Base-by-base conservation (phyloP, 2,329 filamentous ascomycete species). In the Neonectria faginata region DNA sequence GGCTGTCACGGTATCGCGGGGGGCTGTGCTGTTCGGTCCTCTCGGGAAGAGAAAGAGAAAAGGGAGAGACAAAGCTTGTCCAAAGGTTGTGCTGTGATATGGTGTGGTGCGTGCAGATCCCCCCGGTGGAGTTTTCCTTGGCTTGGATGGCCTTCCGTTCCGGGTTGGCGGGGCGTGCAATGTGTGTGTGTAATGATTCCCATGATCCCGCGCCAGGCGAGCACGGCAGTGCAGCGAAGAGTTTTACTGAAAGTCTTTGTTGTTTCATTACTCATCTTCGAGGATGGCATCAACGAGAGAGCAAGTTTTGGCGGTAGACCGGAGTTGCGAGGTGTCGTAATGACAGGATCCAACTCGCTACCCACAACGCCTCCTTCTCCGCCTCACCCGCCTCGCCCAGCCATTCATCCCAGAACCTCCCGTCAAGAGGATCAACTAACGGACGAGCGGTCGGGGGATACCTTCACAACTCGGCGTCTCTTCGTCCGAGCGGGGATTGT, bases 1-100 rank as follows among this genome's bases (percentile, higher is more conserved):
- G n/a, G 29, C 27, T 47, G 29, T 60, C 57, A 41, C 41, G 50
- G 41, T 22, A 48, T 54, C 57, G 50, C 50, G 50, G 57, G 48
- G 55, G 57, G 57, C 57, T 48, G 50, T 60, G 57, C 47, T 25
- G 22, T 18, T 31, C 47, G 47, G 47, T n/a, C n/a, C 10, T 18
- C 47, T 27, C 25, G 47, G 31, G 12, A 10, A 12, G 14, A 5
- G 33, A 36, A 36, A 36, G 16, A 36, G 33, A 16, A 36, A 36
- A 16, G 33, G 6, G 14, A 10, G 14, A 18, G 29, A 25, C 25
- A 50, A 33, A 31, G 27, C 27, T 50, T 50, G 47, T 31, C 47
- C 44, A 25, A 25, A 25, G 39, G 39, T 6, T 18, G 16, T n/a
- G 25, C n/a, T 42, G n/a, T n/a, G 10, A 11, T 18, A 41, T 41